These are phyloP conservation scores for Quercus suber DNA, from an alignment of 306 rosid genomes.

Conservation along the genomic window DNA sequence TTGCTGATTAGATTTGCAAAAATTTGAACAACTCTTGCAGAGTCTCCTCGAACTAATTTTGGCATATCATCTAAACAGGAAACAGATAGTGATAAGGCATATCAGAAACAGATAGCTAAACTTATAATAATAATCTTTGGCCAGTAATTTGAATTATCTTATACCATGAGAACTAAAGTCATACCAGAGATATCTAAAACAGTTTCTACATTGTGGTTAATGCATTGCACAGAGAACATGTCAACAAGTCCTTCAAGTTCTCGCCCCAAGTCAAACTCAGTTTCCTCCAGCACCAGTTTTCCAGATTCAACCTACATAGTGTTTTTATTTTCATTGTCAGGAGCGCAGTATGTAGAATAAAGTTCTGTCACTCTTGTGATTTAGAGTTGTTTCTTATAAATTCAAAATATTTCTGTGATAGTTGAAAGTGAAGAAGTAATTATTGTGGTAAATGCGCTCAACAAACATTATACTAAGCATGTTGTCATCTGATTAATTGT, in stretches of 20 bases:
- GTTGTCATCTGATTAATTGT: not conserved
- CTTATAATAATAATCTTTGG: conserved; percentile 1
- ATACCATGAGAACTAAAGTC: conserved; percentile 13
- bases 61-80: conserved; percentile 81
- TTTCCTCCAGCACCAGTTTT: conserved; percentile 86
- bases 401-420: not conserved
- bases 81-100: conserved; percentile 11
- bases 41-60: conserved; percentile 84
- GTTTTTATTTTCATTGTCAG: conserved; percentile 4
- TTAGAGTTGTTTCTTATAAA: not conserved
- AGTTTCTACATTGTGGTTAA: conserved; percentile 93
- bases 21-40: conserved; percentile 96
- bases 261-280: conserved; percentile 90
- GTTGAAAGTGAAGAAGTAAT: not conserved
- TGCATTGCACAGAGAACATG: conserved; percentile 98
- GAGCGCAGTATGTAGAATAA: not conserved
- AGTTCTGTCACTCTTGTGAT: not conserved
- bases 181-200: conserved; percentile 90
- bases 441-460: not conserved
- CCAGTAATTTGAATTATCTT: conserved; percentile 12
- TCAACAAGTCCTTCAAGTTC: conserved; percentile 99
- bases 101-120: conserved; percentile 7
- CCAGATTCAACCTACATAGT: conserved; percentile 88
- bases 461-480: not conserved
- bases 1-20: conserved; percentile 94